These are phyloP conservation scores for Linum usitatissimum DNA, from an alignment of 345 rosid genomes.

Conservation along the genomic window DNA sequence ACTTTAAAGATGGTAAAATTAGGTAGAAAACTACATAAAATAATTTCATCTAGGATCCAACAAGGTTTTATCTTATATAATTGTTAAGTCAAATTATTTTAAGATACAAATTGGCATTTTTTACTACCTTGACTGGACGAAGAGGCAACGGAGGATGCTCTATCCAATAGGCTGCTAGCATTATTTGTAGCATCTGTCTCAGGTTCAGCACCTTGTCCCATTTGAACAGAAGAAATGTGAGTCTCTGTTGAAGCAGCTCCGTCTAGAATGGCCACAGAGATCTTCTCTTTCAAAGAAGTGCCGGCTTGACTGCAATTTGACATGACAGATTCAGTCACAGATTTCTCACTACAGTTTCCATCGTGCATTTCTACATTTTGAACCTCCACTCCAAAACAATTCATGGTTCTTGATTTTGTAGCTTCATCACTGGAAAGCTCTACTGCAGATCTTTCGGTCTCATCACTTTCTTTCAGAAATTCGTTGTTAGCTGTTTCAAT, in stretches of 20 bases:
- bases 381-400: neutral
- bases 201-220: slow-evolving; percentile 27
- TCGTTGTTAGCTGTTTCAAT: slow-evolving; percentile 23
- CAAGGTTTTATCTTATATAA: no score
- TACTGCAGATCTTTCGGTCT: neutral
- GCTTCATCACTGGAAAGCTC: neutral
- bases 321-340: slow-evolving; percentile 17
- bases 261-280: slow-evolving; percentile 12
- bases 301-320: slow-evolving; percentile 38
- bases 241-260: slow-evolving; percentile 25
- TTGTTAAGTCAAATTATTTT: no score
- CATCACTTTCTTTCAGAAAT: slow-evolving; percentile 23
- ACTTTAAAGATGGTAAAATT: no score
- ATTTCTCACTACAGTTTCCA: slow-evolving; percentile 17
- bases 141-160: slow-evolving; percentile 27
- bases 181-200: slow-evolving; percentile 27
- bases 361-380: neutral
- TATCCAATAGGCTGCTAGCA: slow-evolving; percentile 16
- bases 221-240: slow-evolving; percentile 22
- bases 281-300: slow-evolving; percentile 27
- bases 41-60: no score
- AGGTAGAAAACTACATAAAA: no score
- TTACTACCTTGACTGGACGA: neutral
- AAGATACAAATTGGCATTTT: no score
- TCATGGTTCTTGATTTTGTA: neutral